These are phyloP conservation scores for Echites panduratus DNA, from an alignment of 257 asterid genomes.

Conservation along the genomic window DNA sequence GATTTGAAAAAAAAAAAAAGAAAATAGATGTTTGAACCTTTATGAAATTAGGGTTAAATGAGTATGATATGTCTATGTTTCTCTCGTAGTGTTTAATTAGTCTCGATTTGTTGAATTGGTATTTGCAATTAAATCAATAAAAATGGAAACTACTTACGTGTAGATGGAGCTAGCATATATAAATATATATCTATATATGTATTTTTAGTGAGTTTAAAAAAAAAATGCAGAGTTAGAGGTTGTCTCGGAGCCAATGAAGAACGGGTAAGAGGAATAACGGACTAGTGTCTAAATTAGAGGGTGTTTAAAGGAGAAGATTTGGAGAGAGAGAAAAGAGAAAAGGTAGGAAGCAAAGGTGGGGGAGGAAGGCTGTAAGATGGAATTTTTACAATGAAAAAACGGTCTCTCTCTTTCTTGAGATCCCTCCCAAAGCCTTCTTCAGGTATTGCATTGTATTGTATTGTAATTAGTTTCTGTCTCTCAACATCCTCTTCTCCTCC, in stretches of 20 bases:
- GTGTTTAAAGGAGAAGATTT: slow-evolving; percentile 8
- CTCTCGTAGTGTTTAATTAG: no score
- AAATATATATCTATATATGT: no score
- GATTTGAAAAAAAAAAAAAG: no score
- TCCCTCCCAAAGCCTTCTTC: slow-evolving; percentile 13
- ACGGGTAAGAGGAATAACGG: slow-evolving; percentile 9
- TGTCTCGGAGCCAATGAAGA: slow-evolving; percentile 4
- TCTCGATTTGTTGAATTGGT: neutral
- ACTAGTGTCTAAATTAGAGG: slow-evolving; percentile 17
- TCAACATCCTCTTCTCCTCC: neutral
- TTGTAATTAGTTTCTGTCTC: neutral
- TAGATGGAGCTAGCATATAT: neutral
- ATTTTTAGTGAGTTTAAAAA: neutral
- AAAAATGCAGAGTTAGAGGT: neutral
- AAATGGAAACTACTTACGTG: neutral
- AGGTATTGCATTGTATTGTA: slow-evolving; percentile 27
- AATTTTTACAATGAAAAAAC: slow-evolving; percentile 9
- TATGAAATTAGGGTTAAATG: no score
- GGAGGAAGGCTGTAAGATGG: slow-evolving; percentile 20
- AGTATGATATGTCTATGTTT: no score
- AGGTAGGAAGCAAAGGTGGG: slow-evolving; percentile 27
- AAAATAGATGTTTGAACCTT: no score
- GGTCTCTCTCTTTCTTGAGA: slow-evolving; percentile 19
- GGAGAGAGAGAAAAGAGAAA: slow-evolving; percentile 16
- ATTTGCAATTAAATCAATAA: neutral